A percentile compares a stretch with the other conserved stretches of the same genome.
Conservation (phyloP, 2,329 filamentous ascomycete species). For the Stromatinia cepivora region DNA sequence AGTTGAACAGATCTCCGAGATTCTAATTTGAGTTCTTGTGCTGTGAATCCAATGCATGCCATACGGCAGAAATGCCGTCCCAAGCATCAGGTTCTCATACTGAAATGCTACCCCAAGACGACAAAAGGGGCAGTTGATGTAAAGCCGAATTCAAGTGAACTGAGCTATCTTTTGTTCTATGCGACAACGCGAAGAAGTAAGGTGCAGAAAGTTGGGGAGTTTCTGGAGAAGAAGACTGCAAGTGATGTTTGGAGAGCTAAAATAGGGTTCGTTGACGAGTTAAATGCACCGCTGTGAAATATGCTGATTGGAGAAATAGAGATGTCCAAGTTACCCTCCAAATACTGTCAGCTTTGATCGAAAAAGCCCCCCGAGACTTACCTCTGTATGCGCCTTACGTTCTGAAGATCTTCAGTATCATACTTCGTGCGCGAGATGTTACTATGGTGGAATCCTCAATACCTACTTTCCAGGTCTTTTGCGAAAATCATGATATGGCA, state of each 20-base stretch:
- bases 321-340: constrained; percentile 94
- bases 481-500: constrained; percentile 82
- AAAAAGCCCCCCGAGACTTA: constrained; percentile 88
- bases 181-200: constrained; percentile 91
- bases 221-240: constrained; percentile 90
- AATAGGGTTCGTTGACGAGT: constrained; percentile 67
- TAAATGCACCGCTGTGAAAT: neutral
- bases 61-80: constrained; percentile 73
- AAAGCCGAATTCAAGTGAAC: constrained; percentile 93
- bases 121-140: constrained; percentile 90
- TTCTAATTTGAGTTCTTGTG: constrained; percentile 8
- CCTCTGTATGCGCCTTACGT: constrained; percentile 84
- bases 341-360: constrained; percentile 86
- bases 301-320: constrained; percentile 48
- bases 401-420: constrained; percentile 77
- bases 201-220: constrained; percentile 92
- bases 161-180: constrained; percentile 97
- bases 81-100: constrained; percentile 93
- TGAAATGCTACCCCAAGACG: constrained; percentile 94
- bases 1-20: constrained; percentile 4
- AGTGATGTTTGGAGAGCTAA: constrained; percentile 87
- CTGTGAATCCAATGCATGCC: constrained; percentile 54
- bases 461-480: constrained; percentile 83
- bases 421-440: constrained; percentile 83
- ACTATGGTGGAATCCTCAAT: constrained; percentile 91